Base-by-base conservation (phyloP, 225 moss, liverwort and hornwort genomes). In the Polytrichum commune region DNA sequence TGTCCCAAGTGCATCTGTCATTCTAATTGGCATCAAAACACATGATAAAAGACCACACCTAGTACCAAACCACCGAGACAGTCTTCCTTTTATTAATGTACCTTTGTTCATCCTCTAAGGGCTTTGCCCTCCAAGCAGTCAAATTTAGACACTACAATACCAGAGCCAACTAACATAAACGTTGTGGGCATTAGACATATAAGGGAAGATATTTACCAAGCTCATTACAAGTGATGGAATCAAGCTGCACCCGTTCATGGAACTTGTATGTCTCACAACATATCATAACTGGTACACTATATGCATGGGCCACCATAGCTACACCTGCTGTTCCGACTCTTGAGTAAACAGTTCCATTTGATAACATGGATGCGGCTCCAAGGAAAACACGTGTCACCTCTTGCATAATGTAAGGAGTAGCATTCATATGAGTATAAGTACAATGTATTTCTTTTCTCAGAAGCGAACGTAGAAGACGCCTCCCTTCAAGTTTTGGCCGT, bases 261-360 rank as follows among this genome's bases (percentile, higher is more conserved):
- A 97, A 97, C 78, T 97, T 97, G 88, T 97, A 97, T 8, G 96
- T 92, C 75, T 97, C 93, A 56, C 96, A 97, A 74, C 96, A 97
- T 64, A 97, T 88, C 93, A 97, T 90, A 19, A 97, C 93, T 38
- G 96, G 96, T 27, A 97, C 90, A 35, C 90, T 90, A 69, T 78
- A 84, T 19, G 92, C 89, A 85, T 93, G 93, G 55, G 96, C 96
- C 77, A 97, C 90, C 96, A 97, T 97, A 18, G 96, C 96, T 57
- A 97, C 92, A 83, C 90, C 90, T 38, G 96, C 96, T 62, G 92
- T 93, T 70, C 96, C 96, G 65, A 97, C 96, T 88, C 96, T 89
- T n/a, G 93, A 85, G 78, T 97, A 97, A 7, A 97, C 96, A 66
- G 93, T 92, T 60, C 92, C 93, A 54, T 97, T 97, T 16, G 96